Conservation (phyloP, 257 asterid species). For the Solanum pinnatisectum region DNA sequence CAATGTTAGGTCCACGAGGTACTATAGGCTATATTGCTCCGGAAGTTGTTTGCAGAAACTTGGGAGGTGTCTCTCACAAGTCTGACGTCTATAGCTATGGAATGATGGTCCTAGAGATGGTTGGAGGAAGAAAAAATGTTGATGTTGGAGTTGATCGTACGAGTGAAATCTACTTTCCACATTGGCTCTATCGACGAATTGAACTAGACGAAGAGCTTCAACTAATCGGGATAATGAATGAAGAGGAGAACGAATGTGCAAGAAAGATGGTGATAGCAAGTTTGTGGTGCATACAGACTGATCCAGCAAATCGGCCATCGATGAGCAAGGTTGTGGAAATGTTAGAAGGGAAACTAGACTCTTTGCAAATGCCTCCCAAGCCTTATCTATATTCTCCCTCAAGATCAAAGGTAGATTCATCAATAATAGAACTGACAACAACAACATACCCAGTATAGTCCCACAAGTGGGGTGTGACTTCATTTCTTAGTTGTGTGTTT, state of each 20-base stretch:
- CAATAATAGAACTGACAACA: not conserved
- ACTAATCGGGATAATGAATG: not conserved
- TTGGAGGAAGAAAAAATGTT: not conserved
- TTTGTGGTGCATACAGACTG: constrained; percentile 38
- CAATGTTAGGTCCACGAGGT: constrained; percentile 12
- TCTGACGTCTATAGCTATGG: constrained; percentile 37
- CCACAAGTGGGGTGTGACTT: not conserved
- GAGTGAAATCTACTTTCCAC: constrained; percentile 17
- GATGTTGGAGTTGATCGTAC: not conserved
- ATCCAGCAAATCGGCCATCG: constrained; percentile 19
- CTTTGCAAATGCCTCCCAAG: constrained; percentile 24
- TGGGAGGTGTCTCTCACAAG: constrained; percentile 28
- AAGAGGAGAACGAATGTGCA: constrained; percentile 3
- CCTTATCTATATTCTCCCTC: constrained; percentile 15
- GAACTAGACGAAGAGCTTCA: not conserved
- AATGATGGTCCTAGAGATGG: constrained; percentile 15
- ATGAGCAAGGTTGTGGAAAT: constrained; percentile 29
- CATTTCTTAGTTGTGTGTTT: not conserved
- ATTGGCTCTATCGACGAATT: constrained; percentile 12
- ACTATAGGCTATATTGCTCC: constrained; percentile 20
- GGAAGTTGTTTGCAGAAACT: constrained; percentile 5
- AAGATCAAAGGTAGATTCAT: not conserved
- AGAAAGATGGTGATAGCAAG: constrained; percentile 29
- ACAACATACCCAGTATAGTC: not conserved
- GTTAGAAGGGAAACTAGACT: constrained; percentile 20